Base-by-base conservation (phyloP, 2,329 filamentous ascomycete species). In the Biscogniauxia sp. region DNA sequence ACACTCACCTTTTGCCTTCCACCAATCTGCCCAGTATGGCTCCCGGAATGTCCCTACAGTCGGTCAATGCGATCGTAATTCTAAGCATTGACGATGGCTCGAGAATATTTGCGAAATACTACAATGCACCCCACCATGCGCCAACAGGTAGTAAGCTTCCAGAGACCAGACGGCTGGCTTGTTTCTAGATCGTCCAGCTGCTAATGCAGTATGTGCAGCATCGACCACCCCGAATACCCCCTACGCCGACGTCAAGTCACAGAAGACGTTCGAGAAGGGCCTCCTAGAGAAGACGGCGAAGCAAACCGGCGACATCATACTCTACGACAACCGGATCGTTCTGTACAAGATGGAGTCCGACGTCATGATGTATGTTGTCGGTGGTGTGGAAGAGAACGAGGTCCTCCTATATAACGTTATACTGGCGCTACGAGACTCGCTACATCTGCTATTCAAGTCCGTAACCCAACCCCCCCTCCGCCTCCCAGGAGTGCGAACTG, bases 331-430 rank as follows among this genome's bases (percentile, higher is more conserved):
- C 80, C 88, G 92, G 71, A 90, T 99, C 63, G 92, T 98, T 58
- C 89, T 98, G 56, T 99, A 97, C 84, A 99, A 99, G 87, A 90
- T 90, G 80, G 95, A 99, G 82, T 93, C 91, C 69, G 95, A 99
- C 76, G 91, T 98, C 60, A 97, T 97, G 90, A 86, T 87, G 74
- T 98, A 98, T 75, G 90, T 98, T 25, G 91, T 99, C 11, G 94
- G 94, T 66, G 88, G 89, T 58, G 84, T 91, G 57, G 92, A 97
- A 57, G 95, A 99, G 84, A 99, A 98, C 77, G 95, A 99, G 80
- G 91, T 99, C 58, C 82, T 99, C 75, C 84, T 99, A 56, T 98
- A 97, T 81, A 97, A 94, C 75, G 93, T 96, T 54, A 87, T 98
- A 57, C 81, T 98, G 60, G 92, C 93, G n/a, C 80, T 98, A 69